Conservation (phyloP, 495 filamentous ascomycete species). For the Podospora tetraspora region DNA sequence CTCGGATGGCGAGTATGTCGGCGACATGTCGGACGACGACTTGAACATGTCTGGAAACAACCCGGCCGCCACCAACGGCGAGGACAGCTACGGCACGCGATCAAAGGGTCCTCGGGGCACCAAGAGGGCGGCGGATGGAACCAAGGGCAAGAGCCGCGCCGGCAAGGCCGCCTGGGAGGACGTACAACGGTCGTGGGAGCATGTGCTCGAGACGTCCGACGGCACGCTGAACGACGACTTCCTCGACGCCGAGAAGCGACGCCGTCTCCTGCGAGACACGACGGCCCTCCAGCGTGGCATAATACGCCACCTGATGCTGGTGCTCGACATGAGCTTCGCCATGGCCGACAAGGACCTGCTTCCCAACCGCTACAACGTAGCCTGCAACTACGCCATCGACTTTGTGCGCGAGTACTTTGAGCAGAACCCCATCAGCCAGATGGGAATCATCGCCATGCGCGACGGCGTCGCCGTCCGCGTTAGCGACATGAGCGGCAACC, state of each 20-base stretch:
- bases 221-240: slow-evolving; percentile 36
- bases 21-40: slow-evolving; percentile 72
- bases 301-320: slow-evolving; percentile 85
- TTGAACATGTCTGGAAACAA: slow-evolving; percentile 42
- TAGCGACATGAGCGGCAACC: slow-evolving; percentile 87
- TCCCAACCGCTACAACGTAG: slow-evolving; percentile 77
- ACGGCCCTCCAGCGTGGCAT: slow-evolving; percentile 94
- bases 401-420: slow-evolving; percentile 96
- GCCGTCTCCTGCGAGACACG: slow-evolving; percentile 72
- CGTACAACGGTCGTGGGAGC: slow-evolving; percentile 45
- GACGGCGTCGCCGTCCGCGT: slow-evolving; percentile 84
- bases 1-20: slow-evolving; percentile 79
- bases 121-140: slow-evolving; percentile 19
- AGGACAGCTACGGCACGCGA: slow-evolving; percentile 20
- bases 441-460: slow-evolving; percentile 83
- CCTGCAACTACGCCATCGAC: slow-evolving; percentile 74
- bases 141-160: slow-evolving; percentile 29
- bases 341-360: slow-evolving; percentile 95
- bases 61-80: slow-evolving; percentile 26
- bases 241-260: slow-evolving; percentile 44
- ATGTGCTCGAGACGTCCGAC: slow-evolving; percentile 39
- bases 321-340: slow-evolving; percentile 87
- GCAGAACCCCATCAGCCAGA: slow-evolving; percentile 97
- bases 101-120: slow-evolving; percentile 18
- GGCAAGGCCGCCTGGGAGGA: slow-evolving; percentile 45